Evolutionary conservation across 1,139 yeast species (phyloP), one percentile per base, ranked within the genome.

Genomic region (Maudiozyma humilis): DNA sequence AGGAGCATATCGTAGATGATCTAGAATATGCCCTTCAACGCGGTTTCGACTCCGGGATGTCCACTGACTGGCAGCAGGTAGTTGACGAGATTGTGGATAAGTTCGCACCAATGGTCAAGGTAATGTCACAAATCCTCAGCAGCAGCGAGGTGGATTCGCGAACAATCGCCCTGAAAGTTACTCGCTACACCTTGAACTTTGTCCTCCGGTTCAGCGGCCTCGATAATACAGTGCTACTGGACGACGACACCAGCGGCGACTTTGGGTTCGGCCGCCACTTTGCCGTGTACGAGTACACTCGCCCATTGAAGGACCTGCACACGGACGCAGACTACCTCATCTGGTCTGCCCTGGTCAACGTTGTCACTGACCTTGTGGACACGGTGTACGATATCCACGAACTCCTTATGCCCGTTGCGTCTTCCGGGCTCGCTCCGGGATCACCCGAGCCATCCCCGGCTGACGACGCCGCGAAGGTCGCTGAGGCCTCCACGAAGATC

Each of bases 61-160:
- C 73, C 14, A 75, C 74, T 0, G 62, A 77, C 52, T 78, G 82
- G 82, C 78, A 72, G 51, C 47, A 57, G 12, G 62, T 70, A 5
- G 69, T 78, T 0, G 68, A 66, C 36, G 66, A 60, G 30, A 69
- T 77, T n/a, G 69, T 67, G 3, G 60, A 60, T 30, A 76, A 76
- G 52, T 77, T 76, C 54, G 65, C 74, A 1, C 79, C 80, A 10
- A 55, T 69, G 23, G 51, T 77, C 31, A 51, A 63, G 34, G 51
- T 59, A 5, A 47, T 77, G 44, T 72, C 75, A 41, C 51, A 59
- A 6, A 63, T 71, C 0, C 55, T 58, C 44, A 47, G 44, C n/a
- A 45, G 40, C 40, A 19, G 32, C 20, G 29, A 42, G 40, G 17
- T 45, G 30, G 19, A 30, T 20, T 20, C 43, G 37, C 18, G 44